Percentiles rank a stretch among this genome's conserved stretches.
Evolutionary conservation across 257 asterid genomes (phyloP).

Genomic region (Fraxinus quadrangulata): DNA sequence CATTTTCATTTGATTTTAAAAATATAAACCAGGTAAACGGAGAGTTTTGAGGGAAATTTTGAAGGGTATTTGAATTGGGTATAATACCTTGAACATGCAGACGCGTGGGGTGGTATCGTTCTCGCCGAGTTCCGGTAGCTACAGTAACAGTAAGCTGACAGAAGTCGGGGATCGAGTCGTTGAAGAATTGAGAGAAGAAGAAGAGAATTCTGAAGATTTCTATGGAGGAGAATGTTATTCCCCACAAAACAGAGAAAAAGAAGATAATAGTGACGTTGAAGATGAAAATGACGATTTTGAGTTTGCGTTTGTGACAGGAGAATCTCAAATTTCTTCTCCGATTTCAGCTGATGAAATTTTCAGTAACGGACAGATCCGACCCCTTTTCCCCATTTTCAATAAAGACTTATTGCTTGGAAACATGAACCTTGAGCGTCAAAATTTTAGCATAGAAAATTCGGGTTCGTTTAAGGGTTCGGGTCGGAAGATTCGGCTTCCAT

Average conservation of each 20-base stretch:
- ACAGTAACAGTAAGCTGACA: constrained; percentile 32
- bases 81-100: constrained; percentile 29
- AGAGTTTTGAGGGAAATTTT: background rate
- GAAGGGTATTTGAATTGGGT: background rate
- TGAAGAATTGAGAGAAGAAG: constrained; percentile 31
- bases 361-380: constrained; percentile 24
- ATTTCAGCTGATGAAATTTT: constrained; percentile 33
- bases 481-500: constrained; percentile 25
- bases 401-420: background rate
- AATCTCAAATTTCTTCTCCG: background rate
- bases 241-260: background rate
- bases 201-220: constrained; percentile 28
- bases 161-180: constrained; percentile 53
- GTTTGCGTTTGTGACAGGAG: constrained; percentile 19
- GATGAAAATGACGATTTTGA: constrained; percentile 21
- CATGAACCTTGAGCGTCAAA: background rate
- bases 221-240: constrained; percentile 29
- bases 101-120: constrained; percentile 28
- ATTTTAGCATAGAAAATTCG: background rate
- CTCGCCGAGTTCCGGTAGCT: constrained; percentile 54
- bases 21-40: background rate
- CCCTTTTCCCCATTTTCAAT: constrained; percentile 21
- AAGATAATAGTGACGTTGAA: background rate
- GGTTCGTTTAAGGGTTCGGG: background rate
- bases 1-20: background rate